Percentiles rank a stretch among this genome's conserved stretches.
phyloP scores from a whole-genome alignment of 2,329 filamentous ascomycete genomes.

The Sporothrix pallida region DNA sequence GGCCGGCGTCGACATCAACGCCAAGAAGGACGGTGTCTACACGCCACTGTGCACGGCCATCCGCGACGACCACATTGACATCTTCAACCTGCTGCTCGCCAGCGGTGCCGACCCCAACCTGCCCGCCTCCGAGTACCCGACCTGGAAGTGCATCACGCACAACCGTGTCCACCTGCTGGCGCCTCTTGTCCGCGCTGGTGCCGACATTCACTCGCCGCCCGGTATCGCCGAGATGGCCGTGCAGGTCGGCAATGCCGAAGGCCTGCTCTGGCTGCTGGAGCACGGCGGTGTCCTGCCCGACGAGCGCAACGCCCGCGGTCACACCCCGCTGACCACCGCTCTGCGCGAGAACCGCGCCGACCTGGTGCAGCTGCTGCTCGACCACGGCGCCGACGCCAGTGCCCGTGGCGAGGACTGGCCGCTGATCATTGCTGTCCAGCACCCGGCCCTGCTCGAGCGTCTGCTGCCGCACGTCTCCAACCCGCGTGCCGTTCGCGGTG shows the following conservation, averaged over 20 bases:
- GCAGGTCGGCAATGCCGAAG: conserved; percentile 44
- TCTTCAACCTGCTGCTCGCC: conserved; percentile 44
- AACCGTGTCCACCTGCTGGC: conserved; percentile 44
- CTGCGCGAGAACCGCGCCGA: conserved; percentile 55
- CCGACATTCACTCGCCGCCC: conserved; percentile 42
- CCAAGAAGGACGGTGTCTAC: conserved; percentile 42
- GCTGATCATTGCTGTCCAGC: conserved; percentile 69
- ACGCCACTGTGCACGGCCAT: conserved; percentile 42
- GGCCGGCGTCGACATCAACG: conserved; percentile 41
- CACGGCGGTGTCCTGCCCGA: conserved; percentile 46
- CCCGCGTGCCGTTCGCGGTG: conserved; percentile 51
- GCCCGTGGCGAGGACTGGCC: conserved; percentile 59
- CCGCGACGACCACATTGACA: conserved; percentile 40
- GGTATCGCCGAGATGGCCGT: conserved; percentile 47
- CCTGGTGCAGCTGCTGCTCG: conserved; percentile 49
- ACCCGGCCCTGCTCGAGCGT: conserved; percentile 64
- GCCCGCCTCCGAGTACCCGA: conserved; percentile 45
- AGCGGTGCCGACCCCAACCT: conserved; percentile 49
- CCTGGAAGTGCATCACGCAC: conserved; percentile 41
- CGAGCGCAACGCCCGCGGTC: conserved; percentile 44
- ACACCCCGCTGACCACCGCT: conserved; percentile 43
- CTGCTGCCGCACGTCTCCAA: conserved; percentile 56
- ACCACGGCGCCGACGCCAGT: conserved; percentile 45
- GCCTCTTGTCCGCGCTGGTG: conserved; percentile 47
- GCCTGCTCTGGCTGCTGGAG: conserved; percentile 49